Percentiles rank a stretch among this genome's conserved stretches.
phyloP scores from a whole-genome alignment of 2,329 filamentous ascomycete species.

The Neonectria faginata region DNA sequence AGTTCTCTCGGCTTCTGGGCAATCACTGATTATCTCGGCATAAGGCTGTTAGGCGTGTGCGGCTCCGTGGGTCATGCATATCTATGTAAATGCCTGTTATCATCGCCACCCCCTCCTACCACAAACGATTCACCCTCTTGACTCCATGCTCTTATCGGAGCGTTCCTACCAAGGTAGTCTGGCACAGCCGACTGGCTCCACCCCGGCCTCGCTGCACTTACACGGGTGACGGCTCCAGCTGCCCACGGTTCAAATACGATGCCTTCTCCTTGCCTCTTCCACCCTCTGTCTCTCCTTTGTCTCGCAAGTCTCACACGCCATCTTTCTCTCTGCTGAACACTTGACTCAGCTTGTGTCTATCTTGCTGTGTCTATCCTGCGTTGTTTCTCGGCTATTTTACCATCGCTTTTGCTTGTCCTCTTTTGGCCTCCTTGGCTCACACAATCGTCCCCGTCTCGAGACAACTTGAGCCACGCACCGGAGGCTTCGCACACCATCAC shows the following conservation, averaged over 20 bases:
- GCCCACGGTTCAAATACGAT: conserved; percentile 43
- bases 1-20: neutral
- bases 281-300: conserved; percentile 29
- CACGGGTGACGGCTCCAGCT: conserved; percentile 18
- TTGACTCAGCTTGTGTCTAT: conserved; percentile 28
- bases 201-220: conserved; percentile 39
- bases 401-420: conserved; percentile 18
- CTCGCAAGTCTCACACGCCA: conserved; percentile 9
- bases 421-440: conserved; percentile 11
- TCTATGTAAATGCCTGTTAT: neutral
- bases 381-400: conserved; percentile 26
- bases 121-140: conserved; percentile 39
- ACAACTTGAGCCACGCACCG: neutral
- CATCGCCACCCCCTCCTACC: conserved; percentile 40
- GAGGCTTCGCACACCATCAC: conserved; percentile 3
- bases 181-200: conserved; percentile 27
- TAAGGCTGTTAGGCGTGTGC: neutral
- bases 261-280: conserved; percentile 37
- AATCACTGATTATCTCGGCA: conserved; percentile 12
- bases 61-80: conserved; percentile 3
- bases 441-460: conserved; percentile 19
- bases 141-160: conserved; percentile 38
- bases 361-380: conserved; percentile 2
- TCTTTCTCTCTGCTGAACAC: conserved; percentile 1
- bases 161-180: conserved; percentile 5